These are phyloP conservation scores for Gossypium sturtianum DNA, from an alignment of 345 rosid species.

Conservation along the genomic window DNA sequence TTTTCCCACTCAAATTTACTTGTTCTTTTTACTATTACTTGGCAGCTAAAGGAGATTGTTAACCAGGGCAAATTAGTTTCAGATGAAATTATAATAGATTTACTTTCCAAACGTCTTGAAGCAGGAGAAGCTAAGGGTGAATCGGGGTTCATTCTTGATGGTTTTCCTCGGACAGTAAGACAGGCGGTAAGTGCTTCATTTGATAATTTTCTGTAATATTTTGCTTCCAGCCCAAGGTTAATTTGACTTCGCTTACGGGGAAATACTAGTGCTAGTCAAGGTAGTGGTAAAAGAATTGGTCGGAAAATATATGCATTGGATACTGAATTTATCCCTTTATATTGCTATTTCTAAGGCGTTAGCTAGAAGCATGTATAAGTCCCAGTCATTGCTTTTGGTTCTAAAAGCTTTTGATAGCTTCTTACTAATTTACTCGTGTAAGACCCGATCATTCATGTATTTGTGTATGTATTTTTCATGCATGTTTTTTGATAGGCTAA, in stretches of 20 bases:
- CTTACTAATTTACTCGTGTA: not conserved
- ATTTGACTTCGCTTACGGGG: not conserved
- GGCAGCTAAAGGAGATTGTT: constrained; percentile 81
- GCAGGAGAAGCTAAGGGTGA: constrained; percentile 72
- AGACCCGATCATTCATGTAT: not conserved
- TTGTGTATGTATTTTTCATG: not conserved
- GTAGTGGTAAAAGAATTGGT: not conserved
- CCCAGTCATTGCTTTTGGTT: not conserved
- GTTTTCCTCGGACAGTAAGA: constrained; percentile 87
- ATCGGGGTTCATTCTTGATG: constrained; percentile 94
- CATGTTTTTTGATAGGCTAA: not conserved
- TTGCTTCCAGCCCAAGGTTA: not conserved
- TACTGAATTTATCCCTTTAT: not conserved
- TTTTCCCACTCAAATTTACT: not conserved
- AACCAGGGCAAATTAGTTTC: constrained; percentile 82
- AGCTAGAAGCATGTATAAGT: not conserved
- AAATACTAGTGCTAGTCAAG: not conserved
- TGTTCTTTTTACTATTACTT: not conserved
- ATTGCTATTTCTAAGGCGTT: not conserved
- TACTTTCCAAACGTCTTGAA: constrained; percentile 74
- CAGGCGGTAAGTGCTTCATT: constrained; percentile 70
- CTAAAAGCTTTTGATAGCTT: not conserved
- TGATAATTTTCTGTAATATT: not conserved
- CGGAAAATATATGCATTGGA: not conserved
- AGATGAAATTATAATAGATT: constrained; percentile 75